Conservation (phyloP, 2,329 filamentous ascomycete genomes). For the Aspergillus flavus region DNA sequence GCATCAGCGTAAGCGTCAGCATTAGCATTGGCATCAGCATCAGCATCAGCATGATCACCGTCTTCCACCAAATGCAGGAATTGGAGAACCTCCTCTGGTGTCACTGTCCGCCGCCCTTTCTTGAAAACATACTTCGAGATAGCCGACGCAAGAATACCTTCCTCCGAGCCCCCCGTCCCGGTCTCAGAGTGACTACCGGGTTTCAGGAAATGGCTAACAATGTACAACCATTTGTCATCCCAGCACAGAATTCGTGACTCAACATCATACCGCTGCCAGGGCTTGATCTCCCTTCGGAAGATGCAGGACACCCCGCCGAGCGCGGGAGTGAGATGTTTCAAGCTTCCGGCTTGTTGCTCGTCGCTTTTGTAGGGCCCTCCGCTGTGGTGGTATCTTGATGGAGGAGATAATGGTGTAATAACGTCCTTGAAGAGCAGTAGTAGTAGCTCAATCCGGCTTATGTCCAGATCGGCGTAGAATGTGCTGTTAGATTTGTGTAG, state of each 20-base stretch:
- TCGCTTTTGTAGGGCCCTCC: background rate
- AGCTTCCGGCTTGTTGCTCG: background rate
- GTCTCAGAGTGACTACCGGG: background rate
- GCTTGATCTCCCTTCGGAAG: slow-evolving; percentile 1
- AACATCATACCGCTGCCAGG: slow-evolving; percentile 2
- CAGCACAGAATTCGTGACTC: background rate
- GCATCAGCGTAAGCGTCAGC: background rate
- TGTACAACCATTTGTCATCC: slow-evolving; percentile 6
- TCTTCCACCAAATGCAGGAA: background rate
- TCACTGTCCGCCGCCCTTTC: background rate
- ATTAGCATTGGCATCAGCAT: background rate
- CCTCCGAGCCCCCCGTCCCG: background rate
- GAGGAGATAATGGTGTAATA: background rate
- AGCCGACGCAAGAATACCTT: background rate
- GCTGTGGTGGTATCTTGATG: background rate
- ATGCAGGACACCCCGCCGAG: slow-evolving; percentile 1
- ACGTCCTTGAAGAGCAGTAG: background rate
- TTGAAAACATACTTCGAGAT: background rate
- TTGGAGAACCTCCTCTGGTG: background rate
- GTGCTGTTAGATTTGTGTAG: slow-evolving; percentile 7
- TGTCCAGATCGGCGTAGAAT: slow-evolving; percentile 3
- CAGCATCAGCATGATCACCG: background rate
- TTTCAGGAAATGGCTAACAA: slow-evolving; percentile 4
- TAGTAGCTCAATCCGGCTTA: background rate
- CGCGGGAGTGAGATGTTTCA: background rate